Conservation (phyloP, 1,284 basidiomycete species). For the Paramarasmius palmivorus region DNA sequence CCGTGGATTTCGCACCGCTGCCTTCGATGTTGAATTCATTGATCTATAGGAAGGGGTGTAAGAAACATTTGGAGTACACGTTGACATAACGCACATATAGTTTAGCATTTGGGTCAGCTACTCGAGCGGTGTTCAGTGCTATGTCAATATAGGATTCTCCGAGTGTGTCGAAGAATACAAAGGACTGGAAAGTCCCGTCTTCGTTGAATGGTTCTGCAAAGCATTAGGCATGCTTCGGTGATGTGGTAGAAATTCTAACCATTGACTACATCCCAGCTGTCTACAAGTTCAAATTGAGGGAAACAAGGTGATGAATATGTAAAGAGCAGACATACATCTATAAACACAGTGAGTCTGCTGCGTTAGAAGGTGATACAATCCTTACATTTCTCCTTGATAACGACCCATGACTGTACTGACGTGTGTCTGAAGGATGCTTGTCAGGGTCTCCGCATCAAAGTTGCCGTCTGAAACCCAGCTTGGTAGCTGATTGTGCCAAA, state of each 20-base stretch:
- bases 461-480: slow-evolving; percentile 47
- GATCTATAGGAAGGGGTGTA: slow-evolving; percentile 33
- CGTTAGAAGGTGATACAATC: slow-evolving; percentile 18
- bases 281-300: slow-evolving; percentile 8
- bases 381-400: slow-evolving; percentile 52
- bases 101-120: slow-evolving; percentile 41
- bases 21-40: slow-evolving; percentile 62
- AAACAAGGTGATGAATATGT: slow-evolving; percentile 23
- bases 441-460: slow-evolving; percentile 42
- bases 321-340: no score
- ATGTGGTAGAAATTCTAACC: slow-evolving; percentile 24
- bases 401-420: slow-evolving; percentile 46
- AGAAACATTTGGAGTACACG: background rate
- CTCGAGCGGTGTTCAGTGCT: slow-evolving; percentile 41
- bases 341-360: background rate
- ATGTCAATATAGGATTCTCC: slow-evolving; percentile 37
- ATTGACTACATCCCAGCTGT: slow-evolving; percentile 39
- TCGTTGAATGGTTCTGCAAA: slow-evolving; percentile 54
- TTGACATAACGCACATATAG: slow-evolving; percentile 37
- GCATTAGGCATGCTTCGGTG: background rate
- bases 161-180: slow-evolving; percentile 41
- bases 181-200: slow-evolving; percentile 53
- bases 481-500: slow-evolving; percentile 58
- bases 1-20: slow-evolving; percentile 50
- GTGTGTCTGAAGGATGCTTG: slow-evolving; percentile 46